phyloP scores from a whole-genome alignment of 2,329 filamentous ascomycete species.

The Diaporthe citrichinensis region DNA sequence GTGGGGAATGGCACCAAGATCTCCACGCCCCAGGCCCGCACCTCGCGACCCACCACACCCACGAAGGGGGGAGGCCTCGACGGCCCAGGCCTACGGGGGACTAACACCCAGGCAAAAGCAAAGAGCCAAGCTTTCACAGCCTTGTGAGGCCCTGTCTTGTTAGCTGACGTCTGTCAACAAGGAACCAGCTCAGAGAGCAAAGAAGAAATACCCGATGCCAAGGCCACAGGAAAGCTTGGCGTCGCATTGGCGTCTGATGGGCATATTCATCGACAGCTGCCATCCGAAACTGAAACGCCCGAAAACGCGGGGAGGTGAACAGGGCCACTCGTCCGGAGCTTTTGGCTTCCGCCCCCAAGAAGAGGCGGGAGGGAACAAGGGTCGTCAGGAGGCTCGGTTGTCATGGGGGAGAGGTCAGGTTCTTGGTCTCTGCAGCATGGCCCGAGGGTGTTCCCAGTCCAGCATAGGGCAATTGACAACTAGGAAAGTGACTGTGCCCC shows the following conservation, averaged over 20 bases:
- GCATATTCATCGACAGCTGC: slow-evolving; percentile 33
- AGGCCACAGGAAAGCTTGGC: neutral
- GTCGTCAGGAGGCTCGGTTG: too few relatives aligned
- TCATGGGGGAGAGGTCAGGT: too few relatives aligned
- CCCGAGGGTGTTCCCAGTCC: too few relatives aligned
- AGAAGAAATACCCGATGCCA: neutral
- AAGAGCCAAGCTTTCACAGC: neutral
- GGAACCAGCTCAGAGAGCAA: neutral
- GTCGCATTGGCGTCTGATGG: slow-evolving; percentile 39
- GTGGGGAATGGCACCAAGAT: neutral
- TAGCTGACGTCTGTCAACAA: slow-evolving; percentile 27
- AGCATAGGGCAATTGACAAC: too few relatives aligned
- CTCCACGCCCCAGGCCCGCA: neutral
- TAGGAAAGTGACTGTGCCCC: too few relatives aligned
- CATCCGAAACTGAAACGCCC: slow-evolving; percentile 39
- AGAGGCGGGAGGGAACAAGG: neutral
- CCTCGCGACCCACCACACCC: neutral
- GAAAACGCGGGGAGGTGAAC: slow-evolving; percentile 5
- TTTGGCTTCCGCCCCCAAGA: slow-evolving; percentile 25
- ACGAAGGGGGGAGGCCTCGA: neutral
- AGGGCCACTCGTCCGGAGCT: slow-evolving; percentile 8
- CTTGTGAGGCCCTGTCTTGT: neutral
- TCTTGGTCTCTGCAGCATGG: too few relatives aligned
- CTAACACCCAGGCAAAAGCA: neutral
- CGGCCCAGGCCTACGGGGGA: neutral